phyloP scores from a whole-genome alignment of 768 basidiomycete genomes.

The Asterophora parasitica region DNA sequence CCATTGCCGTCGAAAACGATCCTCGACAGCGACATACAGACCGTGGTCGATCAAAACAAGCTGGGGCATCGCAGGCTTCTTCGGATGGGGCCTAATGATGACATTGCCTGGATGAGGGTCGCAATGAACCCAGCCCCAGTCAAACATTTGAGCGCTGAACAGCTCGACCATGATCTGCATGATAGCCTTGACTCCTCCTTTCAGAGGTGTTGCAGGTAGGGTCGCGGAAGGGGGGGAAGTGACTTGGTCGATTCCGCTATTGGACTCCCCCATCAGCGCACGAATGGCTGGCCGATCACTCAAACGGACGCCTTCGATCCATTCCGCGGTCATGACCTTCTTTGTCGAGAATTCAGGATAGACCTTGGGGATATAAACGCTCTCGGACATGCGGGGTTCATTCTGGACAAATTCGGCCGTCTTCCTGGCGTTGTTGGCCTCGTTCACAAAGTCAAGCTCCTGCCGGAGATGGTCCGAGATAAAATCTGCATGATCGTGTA shows the following conservation, averaged over 20 bases:
- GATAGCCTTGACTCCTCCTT: slow-evolving; percentile 56
- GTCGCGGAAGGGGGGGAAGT: slow-evolving; percentile 21
- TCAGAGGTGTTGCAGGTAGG: slow-evolving; percentile 37
- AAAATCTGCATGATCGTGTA: too few relatives aligned
- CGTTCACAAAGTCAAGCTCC: slow-evolving; percentile 79
- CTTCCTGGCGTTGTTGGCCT: slow-evolving; percentile 70
- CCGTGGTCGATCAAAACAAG: slow-evolving; percentile 91
- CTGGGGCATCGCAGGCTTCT: slow-evolving; percentile 41
- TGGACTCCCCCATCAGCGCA: slow-evolving; percentile 51
- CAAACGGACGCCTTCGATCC: slow-evolving; percentile 74
- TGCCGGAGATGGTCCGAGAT: slow-evolving; percentile 76
- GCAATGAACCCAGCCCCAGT: slow-evolving; percentile 88
- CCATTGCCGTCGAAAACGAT: slow-evolving; percentile 71
- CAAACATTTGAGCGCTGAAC: slow-evolving; percentile 87
- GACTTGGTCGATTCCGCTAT: slow-evolving; percentile 9
- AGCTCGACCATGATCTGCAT: slow-evolving; percentile 88
- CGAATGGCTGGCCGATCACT: slow-evolving; percentile 57
- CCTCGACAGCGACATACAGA: slow-evolving; percentile 70
- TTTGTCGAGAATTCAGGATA: slow-evolving; percentile 69
- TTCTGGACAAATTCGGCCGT: slow-evolving; percentile 64
- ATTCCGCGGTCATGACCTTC: slow-evolving; percentile 79
- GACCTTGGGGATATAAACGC: slow-evolving; percentile 76
- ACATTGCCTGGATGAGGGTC: slow-evolving; percentile 78
- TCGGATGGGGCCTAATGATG: slow-evolving; percentile 58
- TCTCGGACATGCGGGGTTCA: slow-evolving; percentile 65